A percentile compares a stretch with the other conserved stretches of the same genome.
These are phyloP conservation scores for Sphenostylis stenocarpa DNA, from an alignment of 306 rosid species.

Conservation along the genomic window DNA sequence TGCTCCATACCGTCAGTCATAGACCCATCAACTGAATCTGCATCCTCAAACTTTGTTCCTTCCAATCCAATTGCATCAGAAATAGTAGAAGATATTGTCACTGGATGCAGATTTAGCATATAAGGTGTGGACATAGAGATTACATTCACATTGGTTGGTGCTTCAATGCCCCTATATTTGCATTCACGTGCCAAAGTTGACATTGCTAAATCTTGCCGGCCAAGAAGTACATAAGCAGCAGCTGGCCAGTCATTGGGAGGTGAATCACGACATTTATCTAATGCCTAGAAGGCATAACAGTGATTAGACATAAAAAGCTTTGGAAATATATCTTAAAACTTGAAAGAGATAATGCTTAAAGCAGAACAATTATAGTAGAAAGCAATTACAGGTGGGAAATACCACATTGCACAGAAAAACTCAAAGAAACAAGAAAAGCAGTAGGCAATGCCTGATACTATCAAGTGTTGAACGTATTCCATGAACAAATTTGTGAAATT, in stretches of 20 bases:
- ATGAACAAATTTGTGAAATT: constrained; percentile 10
- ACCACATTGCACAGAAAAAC: background rate
- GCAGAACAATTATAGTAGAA: background rate
- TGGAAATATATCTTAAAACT: constrained; percentile 21
- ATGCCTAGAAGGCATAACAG: constrained; percentile 65
- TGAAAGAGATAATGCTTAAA: background rate
- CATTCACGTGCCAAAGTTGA: constrained; percentile 66
- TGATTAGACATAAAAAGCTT: constrained; percentile 16
- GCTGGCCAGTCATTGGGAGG: constrained; percentile 97
- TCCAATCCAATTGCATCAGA: constrained; percentile 88
- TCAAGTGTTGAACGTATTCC: background rate
- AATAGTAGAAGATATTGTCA: constrained; percentile 84
- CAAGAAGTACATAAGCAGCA: constrained; percentile 94
- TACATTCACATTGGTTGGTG: constrained; percentile 81
- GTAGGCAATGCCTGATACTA: constrained; percentile 23
- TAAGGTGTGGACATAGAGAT: constrained; percentile 96
- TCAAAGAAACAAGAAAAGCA: constrained; percentile 11
- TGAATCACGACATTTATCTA: constrained; percentile 94
- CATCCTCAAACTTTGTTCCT: constrained; percentile 80
- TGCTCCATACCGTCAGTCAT: constrained; percentile 96
- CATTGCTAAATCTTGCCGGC: constrained; percentile 97
- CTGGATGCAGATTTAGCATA: constrained; percentile 94
- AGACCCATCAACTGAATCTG: constrained; percentile 94
- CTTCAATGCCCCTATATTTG: constrained; percentile 80
- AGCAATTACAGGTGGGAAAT: background rate